Evolutionary conservation across 1,284 basidiomycete species (phyloP), one percentile per base, ranked within the genome.

Genomic region (Sanghuangporus sanghuang): DNA sequence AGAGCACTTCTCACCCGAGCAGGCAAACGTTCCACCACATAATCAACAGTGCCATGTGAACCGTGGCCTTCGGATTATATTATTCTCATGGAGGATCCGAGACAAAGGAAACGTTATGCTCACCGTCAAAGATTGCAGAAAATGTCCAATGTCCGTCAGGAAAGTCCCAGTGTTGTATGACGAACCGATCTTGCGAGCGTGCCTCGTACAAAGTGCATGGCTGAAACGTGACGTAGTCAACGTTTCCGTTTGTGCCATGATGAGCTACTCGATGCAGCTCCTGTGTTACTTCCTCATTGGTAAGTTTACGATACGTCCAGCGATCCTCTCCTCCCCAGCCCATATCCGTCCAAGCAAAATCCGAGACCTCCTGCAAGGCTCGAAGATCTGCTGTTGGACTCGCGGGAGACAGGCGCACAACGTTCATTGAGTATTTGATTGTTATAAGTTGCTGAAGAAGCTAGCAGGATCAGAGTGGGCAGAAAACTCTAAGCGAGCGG

Each of bases 61-160:
- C 80, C 81, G 67, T 89, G 86, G 56, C 86, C 86, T 87, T 66
- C 18, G 63, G 64, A 49, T 48, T 44, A 27, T 42, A 61, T 40
- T 61, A 46, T 57, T 56, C 57, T 53, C 62, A 63, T 59, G 57
- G 56, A 23, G 40, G 52, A 16, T 52, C 48, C 57, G 39, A 63
- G 49, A 59, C 38, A 62, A 59, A 27, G 44, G 53, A 54, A 40
- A 62, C 35, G 27, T 48, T 12, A 32, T 40, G 63, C 73, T 61
- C 64, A 87, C 86, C 86, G 69, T 88, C 86, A 65, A 86, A 84
- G 46, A 89, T 74, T 44, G 79, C 84, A 59, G 80, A 81, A 68
- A 86, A 87, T 8, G 74, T 72, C 86, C 86, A 89, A 3, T 70
- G 75, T 11, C 85, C 83, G 38, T 77, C 78, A 7, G 73, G 70